Base-by-base conservation (phyloP, 129 eudicot species). In the Calendula officinalis region DNA sequence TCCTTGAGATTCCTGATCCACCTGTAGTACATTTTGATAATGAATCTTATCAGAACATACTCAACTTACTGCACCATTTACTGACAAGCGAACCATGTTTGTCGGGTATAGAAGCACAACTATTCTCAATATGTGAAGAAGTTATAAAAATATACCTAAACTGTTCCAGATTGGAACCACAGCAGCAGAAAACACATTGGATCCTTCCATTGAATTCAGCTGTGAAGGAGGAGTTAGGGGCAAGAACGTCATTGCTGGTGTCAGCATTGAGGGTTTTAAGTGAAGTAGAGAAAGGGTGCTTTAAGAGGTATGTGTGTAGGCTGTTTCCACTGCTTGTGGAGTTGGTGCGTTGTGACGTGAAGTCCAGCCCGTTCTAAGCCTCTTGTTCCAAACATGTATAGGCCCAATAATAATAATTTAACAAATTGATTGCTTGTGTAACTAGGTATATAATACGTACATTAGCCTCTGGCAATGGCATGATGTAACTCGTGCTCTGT, bases 11-110 rank as follows among this genome's bases (percentile, higher is more conserved):
- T 34, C 69, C 99, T 0, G 92, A 79, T 22, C 97, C 97, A 9
- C 99, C 99, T 3, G 68, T 88, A 52, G 92, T 94, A 58, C 92
- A 83, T 78, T 94, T 88, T 62, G 95, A 94, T 61, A 94, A 85
- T 34, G 99, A 94, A 78, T 79, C 95, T 4, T 83, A 83, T 75
- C 91, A 81, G 64, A 81, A 71, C 74, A 82, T 81, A 69, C 75
- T 89, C 22, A 82, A 81, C 72, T 72, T 88, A 17, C 66, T 83
- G 70, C 85, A 83, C 54, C 84, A 82, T 68, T 36, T 88, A 56
- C 86, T 88, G 17, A 53, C 61, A 2, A 75, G 72, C 54, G 82
- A 74, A 78, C 70, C 81, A 5, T 64, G 77, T 56, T n/a, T 80
- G 35, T 69, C 89, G 80, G 71, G 79, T 33, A 43, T 88, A 47